A percentile compares a stretch with the other conserved stretches of the same genome.
Evolutionary conservation across 2,329 filamentous ascomycete genomes (phyloP).

Genomic region (Aspergillus alliaceus): DNA sequence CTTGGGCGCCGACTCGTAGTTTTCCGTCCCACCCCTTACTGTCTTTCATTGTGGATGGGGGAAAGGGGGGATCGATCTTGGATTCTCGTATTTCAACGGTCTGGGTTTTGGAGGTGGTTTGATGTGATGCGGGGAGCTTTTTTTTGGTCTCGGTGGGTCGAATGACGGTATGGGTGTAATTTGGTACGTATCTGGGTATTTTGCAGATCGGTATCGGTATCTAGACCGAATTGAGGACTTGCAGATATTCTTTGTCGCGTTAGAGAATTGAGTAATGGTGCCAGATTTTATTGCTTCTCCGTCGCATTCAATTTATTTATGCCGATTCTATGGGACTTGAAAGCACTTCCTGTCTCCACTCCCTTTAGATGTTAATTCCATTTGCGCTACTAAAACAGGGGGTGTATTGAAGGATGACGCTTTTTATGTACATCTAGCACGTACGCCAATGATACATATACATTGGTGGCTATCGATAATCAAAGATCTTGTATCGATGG

Average conservation of each 20-base stretch:
- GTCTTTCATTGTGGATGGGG: slow-evolving; percentile 37
- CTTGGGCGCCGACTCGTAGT: slow-evolving; percentile 63
- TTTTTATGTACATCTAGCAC: slow-evolving; percentile 32
- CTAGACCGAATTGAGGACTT: not conserved
- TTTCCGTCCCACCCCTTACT: slow-evolving; percentile 50
- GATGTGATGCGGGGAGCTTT: slow-evolving; percentile 21
- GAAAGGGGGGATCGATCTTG: not conserved
- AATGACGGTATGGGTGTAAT: not conserved
- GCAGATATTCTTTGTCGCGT: too few relatives aligned
- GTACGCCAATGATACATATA: slow-evolving; percentile 31
- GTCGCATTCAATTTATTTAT: too few relatives aligned
- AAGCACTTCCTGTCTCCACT: too few relatives aligned
- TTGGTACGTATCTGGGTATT: not conserved
- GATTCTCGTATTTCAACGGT: not conserved
- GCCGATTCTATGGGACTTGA: too few relatives aligned
- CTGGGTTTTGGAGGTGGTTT: not conserved
- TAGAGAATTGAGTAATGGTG: too few relatives aligned
- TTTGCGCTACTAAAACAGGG: slow-evolving; percentile 8
- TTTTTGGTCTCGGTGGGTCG: not conserved
- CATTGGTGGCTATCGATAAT: slow-evolving; percentile 27
- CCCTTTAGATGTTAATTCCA: not conserved
- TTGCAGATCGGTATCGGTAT: not conserved
- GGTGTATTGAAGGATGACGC: slow-evolving; percentile 23
- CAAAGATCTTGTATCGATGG: slow-evolving; percentile 17
- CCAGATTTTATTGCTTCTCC: too few relatives aligned